Percentiles rank a stretch among this genome's conserved stretches.
Evolutionary conservation across 371 early-diverging fungal genomes (phyloP).

Genomic region (Zopfochytrium polystomum): DNA sequence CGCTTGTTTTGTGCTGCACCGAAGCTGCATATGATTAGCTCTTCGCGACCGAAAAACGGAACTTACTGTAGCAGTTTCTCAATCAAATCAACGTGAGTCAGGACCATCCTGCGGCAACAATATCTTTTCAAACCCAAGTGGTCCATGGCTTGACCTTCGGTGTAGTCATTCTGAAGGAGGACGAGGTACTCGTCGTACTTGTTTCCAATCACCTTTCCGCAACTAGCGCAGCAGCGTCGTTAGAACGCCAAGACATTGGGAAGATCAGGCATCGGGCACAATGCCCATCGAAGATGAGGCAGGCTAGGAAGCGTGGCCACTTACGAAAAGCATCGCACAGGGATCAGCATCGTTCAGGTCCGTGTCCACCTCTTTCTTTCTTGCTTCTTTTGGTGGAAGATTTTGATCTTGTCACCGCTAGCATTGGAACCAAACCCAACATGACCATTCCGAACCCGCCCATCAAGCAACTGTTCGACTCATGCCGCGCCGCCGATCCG

Average conservation of each 20-base stretch:
- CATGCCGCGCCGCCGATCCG: too few species aligned
- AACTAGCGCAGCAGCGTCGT: too few species aligned
- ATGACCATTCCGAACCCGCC: too few species aligned
- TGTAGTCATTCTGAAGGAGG: constrained; percentile 54
- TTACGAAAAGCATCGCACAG: constrained; percentile 50
- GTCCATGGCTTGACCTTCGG: constrained; percentile 79
- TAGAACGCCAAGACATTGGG: neutral
- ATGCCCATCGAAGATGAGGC: neutral
- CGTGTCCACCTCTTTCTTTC: too few species aligned
- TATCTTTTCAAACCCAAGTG: constrained; percentile 92
- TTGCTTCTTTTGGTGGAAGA: too few species aligned
- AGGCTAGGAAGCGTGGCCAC: neutral
- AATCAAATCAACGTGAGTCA: constrained; percentile 98
- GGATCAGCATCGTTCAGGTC: constrained; percentile 52
- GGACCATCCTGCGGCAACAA: constrained; percentile 99
- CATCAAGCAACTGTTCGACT: too few species aligned
- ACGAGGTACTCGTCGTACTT: constrained; percentile 94
- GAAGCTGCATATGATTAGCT: constrained; percentile 9
- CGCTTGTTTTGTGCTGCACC: too few species aligned
- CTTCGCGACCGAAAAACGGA: neutral
- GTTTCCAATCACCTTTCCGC: constrained; percentile 98
- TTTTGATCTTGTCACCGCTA: too few species aligned
- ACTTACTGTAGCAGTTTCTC: constrained; percentile 94
- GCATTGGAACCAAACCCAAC: too few species aligned
- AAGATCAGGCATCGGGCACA: neutral